Evolutionary conservation across 495 filamentous ascomycete species (phyloP), one percentile per base, ranked within the genome.

Genomic region (Hypoxylon intermedium): DNA sequence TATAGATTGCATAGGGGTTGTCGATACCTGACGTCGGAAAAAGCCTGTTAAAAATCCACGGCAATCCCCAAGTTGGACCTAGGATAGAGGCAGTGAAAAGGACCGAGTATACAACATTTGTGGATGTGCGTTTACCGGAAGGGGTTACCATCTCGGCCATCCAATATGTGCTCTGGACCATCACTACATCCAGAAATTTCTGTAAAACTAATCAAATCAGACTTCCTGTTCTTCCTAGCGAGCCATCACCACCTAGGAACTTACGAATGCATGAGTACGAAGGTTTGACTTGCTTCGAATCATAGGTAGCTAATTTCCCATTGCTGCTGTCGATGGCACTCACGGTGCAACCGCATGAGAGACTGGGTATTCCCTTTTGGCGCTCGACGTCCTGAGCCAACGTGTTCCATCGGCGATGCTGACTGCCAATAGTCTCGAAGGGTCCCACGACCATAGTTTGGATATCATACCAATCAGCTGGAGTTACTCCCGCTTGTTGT

Each of bases 211-310:
- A 61, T 65, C 44, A 67, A 61, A 57, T 68, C 68, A 55, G 62
- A 61, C 44, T 53, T 53, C 55, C 45, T 68, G 12, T 75, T 68
- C 62, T 71, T 75, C 64, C 77, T 78, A 26, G 68, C 73, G 19
- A 82, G 72, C 78, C 77, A 31, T 72, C 44, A 13, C 77, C 75
- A 12, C 79, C 79, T 23, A 82, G 72, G 40, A 79, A 82, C 58
- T 78, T 74, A 45, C 79, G 75, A 51, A 82, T 79, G 60, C 78
- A 82, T 3, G 77, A 76, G 54, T 82, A 77, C 24, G 50, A 69
- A 21, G 79, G 79, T 58, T 82, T 82, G 53, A 70, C 76, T 58
- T 82, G 79, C 26, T 78, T 77, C 9, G 75, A 80, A 57, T 82
- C 77, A 11, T 77, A 65, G 0, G 79, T 78, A 1, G 82, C 79